Conservation (phyloP, 352 stramenopile species). For the Elongisporangium prolatum region DNA sequence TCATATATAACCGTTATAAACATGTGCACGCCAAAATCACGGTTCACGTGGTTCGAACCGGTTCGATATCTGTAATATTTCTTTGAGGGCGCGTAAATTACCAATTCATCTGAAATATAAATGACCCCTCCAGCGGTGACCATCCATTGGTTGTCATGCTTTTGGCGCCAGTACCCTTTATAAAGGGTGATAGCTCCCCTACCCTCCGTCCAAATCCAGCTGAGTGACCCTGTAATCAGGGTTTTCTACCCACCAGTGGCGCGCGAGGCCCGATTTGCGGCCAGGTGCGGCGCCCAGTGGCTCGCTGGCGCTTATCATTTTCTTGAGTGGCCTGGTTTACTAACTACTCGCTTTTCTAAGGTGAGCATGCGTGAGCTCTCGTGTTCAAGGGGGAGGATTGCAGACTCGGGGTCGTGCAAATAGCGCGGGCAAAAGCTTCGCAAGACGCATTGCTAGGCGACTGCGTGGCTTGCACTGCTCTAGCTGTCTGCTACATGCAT, state of each 20-base stretch:
- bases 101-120: neutral
- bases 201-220: neutral
- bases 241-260: neutral
- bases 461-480: neutral
- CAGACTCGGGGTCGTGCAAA: neutral
- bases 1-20: neutral
- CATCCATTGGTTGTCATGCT: constrained; percentile 29
- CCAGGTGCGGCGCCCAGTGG: neutral
- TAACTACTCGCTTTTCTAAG: constrained; percentile 5
- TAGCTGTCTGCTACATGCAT: constrained; percentile 1
- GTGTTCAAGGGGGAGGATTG: neutral
- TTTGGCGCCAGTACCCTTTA: constrained; percentile 5
- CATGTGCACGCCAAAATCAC: neutral
- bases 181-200: constrained; percentile 3
- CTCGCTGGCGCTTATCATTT: neutral
- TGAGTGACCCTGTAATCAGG: neutral
- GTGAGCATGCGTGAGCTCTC: constrained; percentile 7
- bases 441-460: neutral
- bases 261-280: neutral
- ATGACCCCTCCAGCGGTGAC: neutral
- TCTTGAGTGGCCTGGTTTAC: neutral
- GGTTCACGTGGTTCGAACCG: constrained; percentile 3
- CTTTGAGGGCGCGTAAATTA: neutral
- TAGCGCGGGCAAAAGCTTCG: neutral
- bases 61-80: neutral